These are phyloP conservation scores for Westerdykella aurantiaca DNA, from an alignment of 2,329 filamentous ascomycete species.

Conservation along the genomic window DNA sequence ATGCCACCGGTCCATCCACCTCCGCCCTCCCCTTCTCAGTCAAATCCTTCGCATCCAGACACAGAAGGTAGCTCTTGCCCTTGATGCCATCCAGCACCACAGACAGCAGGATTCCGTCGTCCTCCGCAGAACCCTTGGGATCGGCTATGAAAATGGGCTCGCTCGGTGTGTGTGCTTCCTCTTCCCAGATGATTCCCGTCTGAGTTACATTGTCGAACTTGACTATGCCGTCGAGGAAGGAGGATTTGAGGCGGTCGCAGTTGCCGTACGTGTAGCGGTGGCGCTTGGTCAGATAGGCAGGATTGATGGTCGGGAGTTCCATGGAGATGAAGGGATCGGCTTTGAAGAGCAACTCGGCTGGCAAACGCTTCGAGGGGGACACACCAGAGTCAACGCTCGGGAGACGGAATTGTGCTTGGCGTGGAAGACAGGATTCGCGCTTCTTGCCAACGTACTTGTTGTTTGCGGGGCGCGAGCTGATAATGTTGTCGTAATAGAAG, in stretches of 20 bases:
- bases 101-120: slow-evolving; percentile 57
- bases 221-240: slow-evolving; percentile 56
- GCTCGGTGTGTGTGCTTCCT: slow-evolving; percentile 58
- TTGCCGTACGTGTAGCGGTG: slow-evolving; percentile 59
- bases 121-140: slow-evolving; percentile 49
- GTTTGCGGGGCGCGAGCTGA: slow-evolving; percentile 12
- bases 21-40: slow-evolving; percentile 60
- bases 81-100: slow-evolving; percentile 59
- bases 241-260: slow-evolving; percentile 52
- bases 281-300: slow-evolving; percentile 45
- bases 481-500: slow-evolving; percentile 55
- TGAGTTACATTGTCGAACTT: slow-evolving; percentile 59
- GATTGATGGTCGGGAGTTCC: slow-evolving; percentile 64
- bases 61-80: slow-evolving; percentile 59
- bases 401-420: slow-evolving; percentile 27
- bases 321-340: slow-evolving; percentile 47
- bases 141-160: slow-evolving; percentile 62
- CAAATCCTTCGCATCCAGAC: slow-evolving; percentile 58
- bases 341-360: slow-evolving; percentile 44
- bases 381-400: slow-evolving; percentile 34
- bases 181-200: slow-evolving; percentile 52
- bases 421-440: slow-evolving; percentile 20
- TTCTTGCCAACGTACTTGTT: slow-evolving; percentile 17
- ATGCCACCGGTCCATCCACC: slow-evolving; percentile 53
- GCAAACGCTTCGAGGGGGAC: slow-evolving; percentile 6